These are phyloP conservation scores for Discostella pseudostelligera DNA, from an alignment of 108 stramenopile species.

Conservation along the genomic window DNA sequence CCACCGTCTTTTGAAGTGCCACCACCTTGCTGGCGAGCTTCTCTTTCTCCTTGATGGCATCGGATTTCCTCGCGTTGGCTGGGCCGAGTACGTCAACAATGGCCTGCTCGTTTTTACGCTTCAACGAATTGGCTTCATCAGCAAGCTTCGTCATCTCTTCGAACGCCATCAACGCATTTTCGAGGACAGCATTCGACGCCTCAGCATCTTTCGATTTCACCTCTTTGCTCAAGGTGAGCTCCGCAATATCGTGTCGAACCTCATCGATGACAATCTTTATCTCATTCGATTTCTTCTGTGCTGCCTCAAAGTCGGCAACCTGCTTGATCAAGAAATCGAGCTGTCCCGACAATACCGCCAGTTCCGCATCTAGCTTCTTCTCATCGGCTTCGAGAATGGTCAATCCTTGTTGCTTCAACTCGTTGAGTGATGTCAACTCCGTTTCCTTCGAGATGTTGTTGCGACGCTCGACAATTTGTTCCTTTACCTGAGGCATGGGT, in stretches of 20 bases:
- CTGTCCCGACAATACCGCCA: slow-evolving; percentile 35
- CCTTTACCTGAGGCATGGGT: slow-evolving; percentile 21
- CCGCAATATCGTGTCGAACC: slow-evolving; percentile 22
- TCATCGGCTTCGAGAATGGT: slow-evolving; percentile 29
- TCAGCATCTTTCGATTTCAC: slow-evolving; percentile 6
- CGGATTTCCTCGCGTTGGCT: slow-evolving; percentile 23
- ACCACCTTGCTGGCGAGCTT: slow-evolving; percentile 30
- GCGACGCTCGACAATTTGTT: slow-evolving; percentile 42
- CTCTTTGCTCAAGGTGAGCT: slow-evolving; percentile 15
- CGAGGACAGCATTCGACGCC: slow-evolving; percentile 19
- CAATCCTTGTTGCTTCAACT: slow-evolving; percentile 32
- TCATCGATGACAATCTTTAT: slow-evolving; percentile 31
- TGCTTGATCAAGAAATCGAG: slow-evolving; percentile 37
- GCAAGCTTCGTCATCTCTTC: slow-evolving; percentile 16
- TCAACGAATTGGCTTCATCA: slow-evolving; percentile 15
- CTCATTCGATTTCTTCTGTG: slow-evolving; percentile 24
- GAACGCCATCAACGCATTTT: slow-evolving; percentile 11
- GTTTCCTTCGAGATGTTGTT: slow-evolving; percentile 34
- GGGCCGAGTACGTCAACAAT: slow-evolving; percentile 23
- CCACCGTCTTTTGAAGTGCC: slow-evolving; percentile 24
- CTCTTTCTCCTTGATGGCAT: slow-evolving; percentile 48
- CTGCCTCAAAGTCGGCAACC: slow-evolving; percentile 39
- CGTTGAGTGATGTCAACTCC: slow-evolving; percentile 23
- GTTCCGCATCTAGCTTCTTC: slow-evolving; percentile 30
- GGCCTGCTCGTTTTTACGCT: slow-evolving; percentile 28